Conservation (phyloP, 345 rosid species). For the Bruguiera sexangula region DNA sequence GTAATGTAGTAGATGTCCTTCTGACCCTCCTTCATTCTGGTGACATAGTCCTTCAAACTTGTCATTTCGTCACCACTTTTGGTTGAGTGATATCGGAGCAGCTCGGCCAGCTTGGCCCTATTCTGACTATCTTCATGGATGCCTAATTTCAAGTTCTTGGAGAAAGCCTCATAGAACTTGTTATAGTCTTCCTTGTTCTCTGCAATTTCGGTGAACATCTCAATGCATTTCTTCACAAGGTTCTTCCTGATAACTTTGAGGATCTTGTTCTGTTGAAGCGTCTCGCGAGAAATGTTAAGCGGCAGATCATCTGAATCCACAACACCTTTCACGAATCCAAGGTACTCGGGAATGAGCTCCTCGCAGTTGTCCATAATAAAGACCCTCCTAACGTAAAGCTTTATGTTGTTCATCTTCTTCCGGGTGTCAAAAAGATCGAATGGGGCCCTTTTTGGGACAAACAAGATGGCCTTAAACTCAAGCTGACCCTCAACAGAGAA, state of each 20-base stretch:
- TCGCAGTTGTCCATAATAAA: constrained; percentile 96
- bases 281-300: constrained; percentile 89
- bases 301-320: constrained; percentile 93
- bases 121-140: constrained; percentile 88
- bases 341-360: constrained; percentile 78
- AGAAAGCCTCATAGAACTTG: constrained; percentile 81
- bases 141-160: constrained; percentile 81
- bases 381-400: constrained; percentile 78
- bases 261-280: constrained; percentile 89
- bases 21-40: constrained; percentile 89
- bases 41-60: constrained; percentile 80
- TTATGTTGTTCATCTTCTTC: constrained; percentile 85
- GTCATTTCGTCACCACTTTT: constrained; percentile 80
- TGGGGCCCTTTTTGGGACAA: constrained; percentile 80
- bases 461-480: constrained; percentile 79
- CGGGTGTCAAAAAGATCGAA: constrained; percentile 82
- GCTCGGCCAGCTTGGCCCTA: constrained; percentile 70
- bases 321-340: constrained; percentile 79
- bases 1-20: constrained; percentile 79
- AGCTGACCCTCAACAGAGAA: constrained; percentile 95
- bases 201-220: constrained; percentile 84
- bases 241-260: constrained; percentile 90
- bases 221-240: constrained; percentile 82
- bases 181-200: constrained; percentile 87
- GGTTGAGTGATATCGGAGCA: constrained; percentile 76